Conservation (phyloP, 2,329 filamentous ascomycete species). For the Colletotrichum zoysiae region DNA sequence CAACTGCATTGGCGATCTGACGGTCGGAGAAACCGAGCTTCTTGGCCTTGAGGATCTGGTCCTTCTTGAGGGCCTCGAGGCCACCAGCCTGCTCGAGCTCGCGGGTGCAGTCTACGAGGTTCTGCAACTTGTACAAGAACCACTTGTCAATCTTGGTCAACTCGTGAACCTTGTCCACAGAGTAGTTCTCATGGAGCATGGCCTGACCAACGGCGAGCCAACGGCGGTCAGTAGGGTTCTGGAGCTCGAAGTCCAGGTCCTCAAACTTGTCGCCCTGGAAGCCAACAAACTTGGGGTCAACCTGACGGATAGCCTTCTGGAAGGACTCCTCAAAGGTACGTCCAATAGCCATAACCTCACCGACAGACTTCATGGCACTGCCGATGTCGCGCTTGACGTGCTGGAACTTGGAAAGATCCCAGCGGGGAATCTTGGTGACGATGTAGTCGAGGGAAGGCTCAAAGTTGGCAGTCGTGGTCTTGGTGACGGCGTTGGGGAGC, state of each 20-base stretch:
- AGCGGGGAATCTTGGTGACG: conserved; percentile 97
- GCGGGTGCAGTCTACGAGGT: conserved; percentile 91
- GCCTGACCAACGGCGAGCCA: conserved; percentile 98
- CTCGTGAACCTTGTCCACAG: conserved; percentile 91
- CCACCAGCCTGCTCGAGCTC: conserved; percentile 88
- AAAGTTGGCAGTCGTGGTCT: conserved; percentile 98
- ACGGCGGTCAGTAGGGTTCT: conserved; percentile 94
- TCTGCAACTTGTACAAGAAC: conserved; percentile 98
- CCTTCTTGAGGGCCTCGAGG: conserved; percentile 87
- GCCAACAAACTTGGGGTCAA: conserved; percentile 90
- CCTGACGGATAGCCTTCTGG: conserved; percentile 98
- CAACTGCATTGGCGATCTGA: conserved; percentile 90
- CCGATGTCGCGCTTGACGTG: conserved; percentile 98
- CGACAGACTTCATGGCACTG: conserved; percentile 98
- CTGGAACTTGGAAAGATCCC: conserved; percentile 99
- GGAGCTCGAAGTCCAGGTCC: conserved; percentile 88
- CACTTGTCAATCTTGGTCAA: conserved; percentile 99
- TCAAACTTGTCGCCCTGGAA: conserved; percentile 98
- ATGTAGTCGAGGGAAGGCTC: conserved; percentile 98
- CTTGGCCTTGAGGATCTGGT: conserved; percentile 91
- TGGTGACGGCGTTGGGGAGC: conserved; percentile 96
- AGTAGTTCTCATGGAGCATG: conserved; percentile 97
- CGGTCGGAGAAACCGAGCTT: conserved; percentile 97
- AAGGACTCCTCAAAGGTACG: conserved; percentile 99
- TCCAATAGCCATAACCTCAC: conserved; percentile 99